phyloP scores from a whole-genome alignment of 176 grass and related monocot species.

The Saccharum spontaneum region DNA sequence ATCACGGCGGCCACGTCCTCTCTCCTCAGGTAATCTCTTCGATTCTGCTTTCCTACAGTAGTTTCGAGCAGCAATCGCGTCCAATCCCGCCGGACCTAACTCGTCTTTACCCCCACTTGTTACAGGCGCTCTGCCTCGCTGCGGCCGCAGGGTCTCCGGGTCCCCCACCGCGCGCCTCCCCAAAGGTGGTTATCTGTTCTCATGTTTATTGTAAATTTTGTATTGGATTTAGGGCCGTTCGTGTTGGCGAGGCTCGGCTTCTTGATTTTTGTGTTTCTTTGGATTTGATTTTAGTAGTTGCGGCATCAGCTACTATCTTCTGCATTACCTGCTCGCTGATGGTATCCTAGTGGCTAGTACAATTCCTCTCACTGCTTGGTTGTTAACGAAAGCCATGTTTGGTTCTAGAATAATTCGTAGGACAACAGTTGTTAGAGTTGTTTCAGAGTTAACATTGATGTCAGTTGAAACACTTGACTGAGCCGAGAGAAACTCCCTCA shows the following conservation, averaged over 20 bases:
- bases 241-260: not conserved
- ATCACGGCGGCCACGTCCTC: conserved; percentile 43
- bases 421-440: not conserved
- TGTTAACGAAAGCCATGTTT: not conserved
- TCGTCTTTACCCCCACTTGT: not conserved
- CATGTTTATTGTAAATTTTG: no score
- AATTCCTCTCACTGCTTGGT: not conserved
- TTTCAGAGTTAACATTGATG: not conserved
- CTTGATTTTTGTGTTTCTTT: not conserved
- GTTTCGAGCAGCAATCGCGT: not conserved
- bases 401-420: not conserved
- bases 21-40: conserved; percentile 31
- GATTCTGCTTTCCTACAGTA: not conserved
- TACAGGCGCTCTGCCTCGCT: conserved; percentile 39
- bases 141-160: conserved; percentile 34
- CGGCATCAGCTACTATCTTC: not conserved
- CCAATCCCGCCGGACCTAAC: not conserved
- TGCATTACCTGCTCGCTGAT: not conserved
- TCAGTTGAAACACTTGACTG: not conserved
- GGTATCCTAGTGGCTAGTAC: not conserved
- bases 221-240: not conserved
- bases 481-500: not conserved
- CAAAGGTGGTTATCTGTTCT: not conserved
- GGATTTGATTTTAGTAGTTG: not conserved
- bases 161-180: conserved; percentile 19